Percentiles rank a stretch among this genome's conserved stretches.
These are phyloP conservation scores for Musa schizocarpa DNA, from an alignment of 176 grass and related monocot species.

Conservation along the genomic window DNA sequence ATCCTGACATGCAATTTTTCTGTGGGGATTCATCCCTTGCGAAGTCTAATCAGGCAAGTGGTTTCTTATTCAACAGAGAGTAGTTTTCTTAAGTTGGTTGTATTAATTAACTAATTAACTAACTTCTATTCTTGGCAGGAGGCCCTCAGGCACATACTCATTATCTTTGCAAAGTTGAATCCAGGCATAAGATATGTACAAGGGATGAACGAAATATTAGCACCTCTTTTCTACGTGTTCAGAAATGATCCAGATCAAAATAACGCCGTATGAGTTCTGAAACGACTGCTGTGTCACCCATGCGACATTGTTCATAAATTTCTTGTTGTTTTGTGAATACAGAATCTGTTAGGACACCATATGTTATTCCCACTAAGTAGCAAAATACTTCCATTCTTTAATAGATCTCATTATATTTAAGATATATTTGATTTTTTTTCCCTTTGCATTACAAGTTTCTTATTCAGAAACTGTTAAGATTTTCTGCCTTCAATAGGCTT, in stretches of 20 bases:
- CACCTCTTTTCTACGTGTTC: slow-evolving; percentile 76
- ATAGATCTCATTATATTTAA: too few relatives aligned
- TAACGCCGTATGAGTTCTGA: slow-evolving; percentile 78
- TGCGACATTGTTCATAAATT: background rate
- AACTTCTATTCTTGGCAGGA: slow-evolving; percentile 33
- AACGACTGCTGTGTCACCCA: slow-evolving; percentile 3
- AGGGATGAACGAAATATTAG: slow-evolving; percentile 94
- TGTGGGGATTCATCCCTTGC: slow-evolving; percentile 68
- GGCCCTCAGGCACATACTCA: slow-evolving; percentile 50
- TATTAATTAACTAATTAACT: slow-evolving; percentile 12
- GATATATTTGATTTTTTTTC: too few relatives aligned
- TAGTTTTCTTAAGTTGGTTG: slow-evolving; percentile 20
- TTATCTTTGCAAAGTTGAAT: slow-evolving; percentile 88
- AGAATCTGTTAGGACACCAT: too few relatives aligned
- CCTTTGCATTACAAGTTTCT: too few relatives aligned
- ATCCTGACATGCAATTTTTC: slow-evolving; percentile 93
- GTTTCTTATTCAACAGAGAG: slow-evolving; percentile 14
- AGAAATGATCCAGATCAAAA: slow-evolving; percentile 63
- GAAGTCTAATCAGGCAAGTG: slow-evolving; percentile 75
- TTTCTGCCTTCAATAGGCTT: too few relatives aligned
- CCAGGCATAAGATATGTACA: slow-evolving; percentile 86
- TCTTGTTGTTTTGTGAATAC: too few relatives aligned
- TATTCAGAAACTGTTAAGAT: too few relatives aligned
- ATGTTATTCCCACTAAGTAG: too few relatives aligned
- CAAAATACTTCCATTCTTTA: too few relatives aligned